Evolutionary conservation across 345 rosid species (phyloP).

Genomic region (Carallia brachiata): DNA sequence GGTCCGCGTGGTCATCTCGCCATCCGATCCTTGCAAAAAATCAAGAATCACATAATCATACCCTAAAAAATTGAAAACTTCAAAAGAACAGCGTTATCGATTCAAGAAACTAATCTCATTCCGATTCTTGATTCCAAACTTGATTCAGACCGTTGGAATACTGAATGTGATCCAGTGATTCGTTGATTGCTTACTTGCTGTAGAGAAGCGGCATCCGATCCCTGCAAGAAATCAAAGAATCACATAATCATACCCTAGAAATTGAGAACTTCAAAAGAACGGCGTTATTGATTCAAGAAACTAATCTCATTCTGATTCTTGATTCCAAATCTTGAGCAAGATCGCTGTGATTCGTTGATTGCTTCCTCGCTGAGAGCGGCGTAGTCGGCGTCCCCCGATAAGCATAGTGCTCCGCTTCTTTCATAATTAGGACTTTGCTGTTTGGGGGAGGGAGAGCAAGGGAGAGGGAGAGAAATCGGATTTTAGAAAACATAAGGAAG

Average conservation of each 20-base stretch:
- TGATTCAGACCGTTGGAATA: too few species aligned
- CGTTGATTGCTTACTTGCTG: slow-evolving; percentile 51
- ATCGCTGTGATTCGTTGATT: not conserved
- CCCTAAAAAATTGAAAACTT: not conserved
- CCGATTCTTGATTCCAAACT: too few species aligned
- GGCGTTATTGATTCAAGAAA: too few species aligned
- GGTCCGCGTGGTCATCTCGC: slow-evolving; percentile 48
- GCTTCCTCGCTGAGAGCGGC: slow-evolving; percentile 76
- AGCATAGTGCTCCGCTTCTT: slow-evolving; percentile 73
- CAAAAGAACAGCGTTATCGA: not conserved
- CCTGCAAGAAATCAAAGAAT: too few species aligned
- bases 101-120: not conserved
- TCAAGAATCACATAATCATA: slow-evolving; percentile 4
- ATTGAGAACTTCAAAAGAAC: too few species aligned
- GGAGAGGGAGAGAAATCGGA: not conserved
- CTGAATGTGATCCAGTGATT: too few species aligned
- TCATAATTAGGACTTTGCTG: slow-evolving; percentile 37
- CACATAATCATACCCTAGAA: too few species aligned
- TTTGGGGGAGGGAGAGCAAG: not conserved
- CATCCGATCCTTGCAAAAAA: slow-evolving; percentile 57
- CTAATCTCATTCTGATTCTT: too few species aligned
- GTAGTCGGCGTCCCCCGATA: slow-evolving; percentile 78
- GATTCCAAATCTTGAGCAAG: too few species aligned
- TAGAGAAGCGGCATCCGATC: slow-evolving; percentile 58
- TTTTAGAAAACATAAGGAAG: not conserved